Evolutionary conservation across 306 rosid species (phyloP), one percentile per base, ranked within the genome.

Genomic region (Vigna mungo): DNA sequence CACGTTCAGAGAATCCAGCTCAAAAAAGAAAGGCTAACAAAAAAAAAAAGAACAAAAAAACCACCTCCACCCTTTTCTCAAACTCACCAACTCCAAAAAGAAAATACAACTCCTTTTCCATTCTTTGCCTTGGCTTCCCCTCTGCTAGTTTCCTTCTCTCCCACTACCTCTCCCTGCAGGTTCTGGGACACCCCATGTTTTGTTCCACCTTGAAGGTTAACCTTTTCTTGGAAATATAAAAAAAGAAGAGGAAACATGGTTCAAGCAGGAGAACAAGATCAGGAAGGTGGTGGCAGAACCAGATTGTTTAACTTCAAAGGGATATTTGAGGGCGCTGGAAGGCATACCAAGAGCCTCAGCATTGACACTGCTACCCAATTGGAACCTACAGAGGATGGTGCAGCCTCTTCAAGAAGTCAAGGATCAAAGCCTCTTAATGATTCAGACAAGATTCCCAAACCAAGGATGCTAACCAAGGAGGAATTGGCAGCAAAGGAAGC

Each of bases 291-390:
- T 56, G 37, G 54, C 80, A 90, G 47, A 76, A 18, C 87, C 56
- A 85, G 74, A 77, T 52, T 86, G 21, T 86, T 78, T 70, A 61
- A 63, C 74, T 79, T 90, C 54, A 84, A 71, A 75, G 87, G 85
- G 66, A 74, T 81, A 67, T 60, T 78, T 60, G 89, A 83, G 18
- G 60, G 27, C 47, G 44, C 70, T 46, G 86, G 87, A 30, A 74
- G 83, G 62, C 92, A 85, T 62, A 20, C 86, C 25, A 92, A 85
- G 87, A 89, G 92, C 66, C 76, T 87, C 55, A 91, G 96, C 83
- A 8, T 79, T 48, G 96, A 90, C 48, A 78, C 78, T 58, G 83
- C 70, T 6, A 47, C 16, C 51, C 2, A 30, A 0, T 46, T 82
- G 20, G 91, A 86, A 6, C n/a, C 66, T 30, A 1, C 59, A 4